Evolutionary conservation across 1,284 basidiomycete genomes (phyloP), one percentile per base, ranked within the genome.

Genomic region (Rhodotorula sp.): DNA sequence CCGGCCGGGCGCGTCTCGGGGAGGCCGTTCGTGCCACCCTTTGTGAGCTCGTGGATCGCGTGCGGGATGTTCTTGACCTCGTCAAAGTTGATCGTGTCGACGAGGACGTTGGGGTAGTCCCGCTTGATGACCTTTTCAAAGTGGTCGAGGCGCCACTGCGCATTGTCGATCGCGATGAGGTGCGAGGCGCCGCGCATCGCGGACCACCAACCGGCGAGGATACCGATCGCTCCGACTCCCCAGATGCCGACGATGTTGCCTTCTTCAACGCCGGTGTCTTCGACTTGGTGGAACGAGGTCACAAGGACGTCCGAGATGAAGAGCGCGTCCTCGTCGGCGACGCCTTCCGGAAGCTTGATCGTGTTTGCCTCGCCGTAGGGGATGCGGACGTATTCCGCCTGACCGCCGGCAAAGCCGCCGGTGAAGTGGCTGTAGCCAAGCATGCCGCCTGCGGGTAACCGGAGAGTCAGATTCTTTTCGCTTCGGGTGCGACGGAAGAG

Each of bases 361-460:
- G 87, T 83, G 80, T 91, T 91, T 68, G 88, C 86, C 22, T 71
- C 66, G 48, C 64, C 73, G 44, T 66, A 70, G 6, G 75, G 75
- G 15, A 77, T 62, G 46, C 78, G 69, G 12, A 86, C 85, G 74
- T 86, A 88, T 78, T 88, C 87, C 0, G 87, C 86, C 78, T 91
- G 90, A 1, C 88, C 88, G 29, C 86, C 89, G 2, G 89, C 84
- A 78, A 87, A 90, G 4, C 89, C 89, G 5, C 89, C 88, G 0
- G 88, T 87, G 74, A 89, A 86, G 80, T 89, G 88, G 22, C 86
- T 86, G 80, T 89, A 89, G 4, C 78, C 78, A 29, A 79, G 60
- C 53, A 54, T 54, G n/a, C 53, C 54, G 54, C 30, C 29, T 45
- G 18, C 10, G 22, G 10, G 44, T 29, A 22, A 1, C 29, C 6